Conservation (phyloP, 1,284 basidiomycete genomes). For the Apiotrichum montevideense region DNA sequence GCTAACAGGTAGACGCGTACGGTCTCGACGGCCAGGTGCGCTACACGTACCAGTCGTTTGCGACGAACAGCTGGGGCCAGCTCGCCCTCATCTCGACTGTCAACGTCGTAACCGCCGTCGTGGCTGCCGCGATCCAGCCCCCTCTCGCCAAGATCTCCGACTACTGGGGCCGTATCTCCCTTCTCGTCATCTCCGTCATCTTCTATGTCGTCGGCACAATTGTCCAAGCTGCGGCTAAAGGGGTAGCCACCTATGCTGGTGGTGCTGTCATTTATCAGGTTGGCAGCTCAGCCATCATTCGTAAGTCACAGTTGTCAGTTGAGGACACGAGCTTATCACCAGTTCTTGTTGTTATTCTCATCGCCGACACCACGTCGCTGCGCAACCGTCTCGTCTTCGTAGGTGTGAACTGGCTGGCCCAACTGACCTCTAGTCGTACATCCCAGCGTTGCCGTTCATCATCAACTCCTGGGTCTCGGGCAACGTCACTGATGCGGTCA, state of each 20-base stretch:
- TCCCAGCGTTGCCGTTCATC: constrained; percentile 47
- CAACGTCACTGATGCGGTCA: constrained; percentile 25
- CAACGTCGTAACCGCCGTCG: not conserved
- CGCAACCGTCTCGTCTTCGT: constrained; percentile 46
- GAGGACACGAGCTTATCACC: not conserved
- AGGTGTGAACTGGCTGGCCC: no score
- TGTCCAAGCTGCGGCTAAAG: constrained; percentile 38
- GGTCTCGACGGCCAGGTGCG: no score
- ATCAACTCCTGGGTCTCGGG: constrained; percentile 23
- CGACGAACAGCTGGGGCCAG: no score
- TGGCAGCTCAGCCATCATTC: constrained; percentile 20
- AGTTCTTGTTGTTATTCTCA: constrained; percentile 45
- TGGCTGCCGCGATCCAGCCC: constrained; percentile 24
- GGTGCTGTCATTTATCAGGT: constrained; percentile 45
- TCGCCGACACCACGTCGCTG: constrained; percentile 47
- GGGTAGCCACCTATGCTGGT: constrained; percentile 39
- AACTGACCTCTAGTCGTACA: constrained; percentile 22
- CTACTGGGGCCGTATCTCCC: constrained; percentile 45
- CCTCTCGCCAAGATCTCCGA: constrained; percentile 40
- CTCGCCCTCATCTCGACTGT: no score
- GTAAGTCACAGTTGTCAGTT: not conserved
- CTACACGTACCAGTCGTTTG: no score
- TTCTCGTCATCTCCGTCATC: constrained; percentile 40
- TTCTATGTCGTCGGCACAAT: constrained; percentile 37
- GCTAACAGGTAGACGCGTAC: no score